These are phyloP conservation scores for Pinus tabuliformis DNA, from an alignment of 75 land plant species.

Conservation along the genomic window DNA sequence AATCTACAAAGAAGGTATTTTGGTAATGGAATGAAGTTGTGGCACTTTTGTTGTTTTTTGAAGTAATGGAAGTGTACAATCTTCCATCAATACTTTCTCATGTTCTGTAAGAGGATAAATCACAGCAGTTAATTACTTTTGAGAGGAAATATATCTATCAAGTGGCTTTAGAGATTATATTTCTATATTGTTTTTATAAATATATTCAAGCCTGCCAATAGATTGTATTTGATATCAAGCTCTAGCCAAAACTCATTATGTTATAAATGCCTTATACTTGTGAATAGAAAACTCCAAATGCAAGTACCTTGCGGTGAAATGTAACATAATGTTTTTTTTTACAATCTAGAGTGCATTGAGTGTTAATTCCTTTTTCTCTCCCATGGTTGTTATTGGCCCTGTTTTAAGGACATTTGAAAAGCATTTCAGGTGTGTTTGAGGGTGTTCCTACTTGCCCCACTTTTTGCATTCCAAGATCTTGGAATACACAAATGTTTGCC, in stretches of 20 bases:
- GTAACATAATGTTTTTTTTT: background rate
- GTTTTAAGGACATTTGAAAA: background rate
- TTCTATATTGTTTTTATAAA: too few relatives aligned
- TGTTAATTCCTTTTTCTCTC: background rate
- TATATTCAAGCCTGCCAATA: background rate
- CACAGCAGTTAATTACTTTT: background rate
- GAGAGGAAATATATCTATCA: background rate
- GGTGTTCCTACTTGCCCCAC: background rate
- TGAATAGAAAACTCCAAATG: background rate
- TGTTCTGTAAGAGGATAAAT: background rate
- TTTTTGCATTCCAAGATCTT: background rate
- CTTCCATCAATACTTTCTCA: background rate
- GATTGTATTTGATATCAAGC: background rate
- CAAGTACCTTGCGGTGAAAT: background rate
- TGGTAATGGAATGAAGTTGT: background rate
- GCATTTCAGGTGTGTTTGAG: background rate
- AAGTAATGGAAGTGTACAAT: background rate
- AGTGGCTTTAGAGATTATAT: too few relatives aligned
- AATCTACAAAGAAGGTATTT: conserved; percentile 71
- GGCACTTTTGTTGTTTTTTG: background rate
- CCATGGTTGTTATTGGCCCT: background rate
- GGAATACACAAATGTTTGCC: background rate
- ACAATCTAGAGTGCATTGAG: background rate
- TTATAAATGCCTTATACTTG: background rate
- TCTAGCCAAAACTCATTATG: background rate